Evolutionary conservation across 345 rosid genomes (phyloP).

Genomic region (Gossypium ekmanianum): DNA sequence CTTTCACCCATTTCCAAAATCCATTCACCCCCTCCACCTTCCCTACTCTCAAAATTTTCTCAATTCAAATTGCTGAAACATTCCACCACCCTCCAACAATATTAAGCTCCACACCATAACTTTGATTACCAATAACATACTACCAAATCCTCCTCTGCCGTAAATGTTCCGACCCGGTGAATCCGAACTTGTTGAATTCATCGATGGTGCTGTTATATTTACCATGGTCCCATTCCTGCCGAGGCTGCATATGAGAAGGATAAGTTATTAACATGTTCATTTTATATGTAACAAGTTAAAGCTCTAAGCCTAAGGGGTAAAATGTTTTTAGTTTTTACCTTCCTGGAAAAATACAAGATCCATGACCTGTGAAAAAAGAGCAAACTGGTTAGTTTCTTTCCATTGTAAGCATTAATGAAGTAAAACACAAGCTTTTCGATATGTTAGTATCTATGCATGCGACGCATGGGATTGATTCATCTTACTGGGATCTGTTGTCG

Average conservation of each 20-base stretch:
- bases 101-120: slow-evolving; percentile 2
- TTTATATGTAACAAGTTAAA: neutral
- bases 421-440: neutral
- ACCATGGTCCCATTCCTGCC: slow-evolving; percentile 49
- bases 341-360: slow-evolving; percentile 60
- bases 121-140: neutral
- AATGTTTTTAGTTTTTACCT: slow-evolving; percentile 37
- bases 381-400: slow-evolving; percentile 1
- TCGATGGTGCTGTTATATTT: slow-evolving; percentile 56
- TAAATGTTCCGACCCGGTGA: neutral
- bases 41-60: neutral
- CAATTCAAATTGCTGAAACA: neutral
- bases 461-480: neutral
- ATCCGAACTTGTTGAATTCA: slow-evolving; percentile 20
- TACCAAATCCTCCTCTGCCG: neutral
- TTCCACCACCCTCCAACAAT: slow-evolving; percentile 11
- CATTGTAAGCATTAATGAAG: neutral
- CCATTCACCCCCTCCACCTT: neutral
- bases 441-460: neutral
- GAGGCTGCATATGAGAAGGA: slow-evolving; percentile 32
- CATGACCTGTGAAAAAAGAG: slow-evolving; percentile 57
- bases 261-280: neutral
- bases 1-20: no score
- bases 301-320: no score
- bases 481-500: slow-evolving; percentile 69